Conservation (phyloP, 768 basidiomycete genomes). For the Serendipita vermifera region DNA sequence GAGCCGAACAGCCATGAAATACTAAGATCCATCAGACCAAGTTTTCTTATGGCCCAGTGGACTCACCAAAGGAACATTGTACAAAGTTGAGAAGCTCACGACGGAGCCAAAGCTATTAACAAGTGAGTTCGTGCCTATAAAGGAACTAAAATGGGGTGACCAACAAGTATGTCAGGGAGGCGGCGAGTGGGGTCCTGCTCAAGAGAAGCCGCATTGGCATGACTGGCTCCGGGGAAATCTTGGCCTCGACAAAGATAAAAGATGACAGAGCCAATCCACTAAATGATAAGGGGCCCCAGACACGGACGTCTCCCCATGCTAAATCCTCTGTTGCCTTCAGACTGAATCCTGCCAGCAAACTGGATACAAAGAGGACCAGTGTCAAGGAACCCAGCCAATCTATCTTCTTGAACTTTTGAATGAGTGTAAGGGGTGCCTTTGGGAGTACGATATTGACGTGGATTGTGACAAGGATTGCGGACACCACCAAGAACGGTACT, state of each 20-base stretch:
- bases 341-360: constrained; percentile 61
- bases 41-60: too few species aligned
- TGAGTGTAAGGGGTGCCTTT: constrained; percentile 42
- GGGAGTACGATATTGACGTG: constrained; percentile 72
- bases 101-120: constrained; percentile 42
- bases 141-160: constrained; percentile 10
- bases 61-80: constrained; percentile 70
- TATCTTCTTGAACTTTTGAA: constrained; percentile 59
- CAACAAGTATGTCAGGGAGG: constrained; percentile 62
- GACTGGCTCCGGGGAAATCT: constrained; percentile 70
- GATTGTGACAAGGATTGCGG: constrained; percentile 52
- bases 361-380: constrained; percentile 56
- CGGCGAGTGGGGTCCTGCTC: constrained; percentile 66
- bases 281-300: constrained; percentile 49
- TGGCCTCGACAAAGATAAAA: constrained; percentile 71
- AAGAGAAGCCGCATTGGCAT: constrained; percentile 75
- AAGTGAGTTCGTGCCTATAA: background rate
- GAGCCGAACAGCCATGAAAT: constrained; percentile 71
- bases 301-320: constrained; percentile 58
- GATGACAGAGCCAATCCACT: constrained; percentile 40
- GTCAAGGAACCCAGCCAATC: constrained; percentile 77
- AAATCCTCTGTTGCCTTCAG: constrained; percentile 68
- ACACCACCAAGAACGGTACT: constrained; percentile 63
- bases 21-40: constrained; percentile 28
- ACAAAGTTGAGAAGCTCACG: constrained; percentile 73